Conservation (phyloP, 2,329 filamentous ascomycete genomes). For the Hypocreales sp. region DNA sequence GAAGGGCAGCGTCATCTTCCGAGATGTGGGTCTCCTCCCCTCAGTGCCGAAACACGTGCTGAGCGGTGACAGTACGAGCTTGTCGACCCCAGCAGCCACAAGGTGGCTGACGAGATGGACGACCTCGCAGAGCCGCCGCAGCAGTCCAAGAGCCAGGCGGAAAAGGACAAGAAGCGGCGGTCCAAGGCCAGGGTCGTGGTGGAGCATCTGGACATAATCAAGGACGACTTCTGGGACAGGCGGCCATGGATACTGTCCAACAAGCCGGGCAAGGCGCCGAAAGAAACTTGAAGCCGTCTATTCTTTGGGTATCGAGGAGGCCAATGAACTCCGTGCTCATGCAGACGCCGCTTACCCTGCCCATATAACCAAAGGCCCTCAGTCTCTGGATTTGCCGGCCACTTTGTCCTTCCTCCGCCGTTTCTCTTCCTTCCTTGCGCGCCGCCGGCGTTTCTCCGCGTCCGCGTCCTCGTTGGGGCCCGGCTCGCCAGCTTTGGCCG, state of each 20-base stretch:
- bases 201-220: constrained; percentile 87
- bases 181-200: constrained; percentile 68
- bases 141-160: constrained; percentile 63
- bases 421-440: constrained; percentile 5
- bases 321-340: constrained; percentile 10
- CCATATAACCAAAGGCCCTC: too few relatives aligned
- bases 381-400: too few relatives aligned
- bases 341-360: constrained; percentile 5
- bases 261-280: constrained; percentile 56
- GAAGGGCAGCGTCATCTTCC: constrained; percentile 83
- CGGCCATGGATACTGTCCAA: constrained; percentile 73
- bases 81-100: constrained; percentile 39
- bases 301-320: constrained; percentile 10
- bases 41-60: constrained; percentile 4
- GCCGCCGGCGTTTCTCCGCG: constrained; percentile 5
- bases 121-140: constrained; percentile 34
- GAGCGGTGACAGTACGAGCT: constrained; percentile 45
- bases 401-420: constrained; percentile 13
- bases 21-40: constrained; percentile 42
- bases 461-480: constrained; percentile 7
- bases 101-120: constrained; percentile 29
- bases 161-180: constrained; percentile 69
- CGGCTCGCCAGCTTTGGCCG: constrained; percentile 10
- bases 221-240: constrained; percentile 82
- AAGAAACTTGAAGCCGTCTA: constrained; percentile 27